Conservation (phyloP, 345 rosid species). For the Raphanus raphanistrum region DNA sequence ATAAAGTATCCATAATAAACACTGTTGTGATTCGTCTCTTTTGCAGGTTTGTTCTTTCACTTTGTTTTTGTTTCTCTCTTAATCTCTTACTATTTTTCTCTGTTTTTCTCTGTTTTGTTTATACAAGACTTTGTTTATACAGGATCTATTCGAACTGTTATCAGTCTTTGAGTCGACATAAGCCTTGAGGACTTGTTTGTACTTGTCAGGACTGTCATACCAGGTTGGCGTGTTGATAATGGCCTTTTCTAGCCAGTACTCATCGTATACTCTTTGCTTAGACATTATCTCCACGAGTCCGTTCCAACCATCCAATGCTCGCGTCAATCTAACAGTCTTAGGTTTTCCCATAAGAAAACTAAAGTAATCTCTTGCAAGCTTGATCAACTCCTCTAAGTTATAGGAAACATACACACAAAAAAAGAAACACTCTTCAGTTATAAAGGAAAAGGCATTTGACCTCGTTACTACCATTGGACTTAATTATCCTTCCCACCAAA, state of each 20-base stretch:
- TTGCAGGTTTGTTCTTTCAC: background rate
- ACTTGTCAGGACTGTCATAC: constrained; percentile 70
- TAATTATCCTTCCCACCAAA: constrained; percentile 54
- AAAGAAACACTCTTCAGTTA: constrained; percentile 37
- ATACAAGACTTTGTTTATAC: background rate
- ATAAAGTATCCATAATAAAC: constrained; percentile 11
- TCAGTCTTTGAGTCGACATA: constrained; percentile 14
- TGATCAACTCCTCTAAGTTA: constrained; percentile 51
- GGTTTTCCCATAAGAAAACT: constrained; percentile 52
- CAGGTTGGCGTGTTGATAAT: constrained; percentile 63
- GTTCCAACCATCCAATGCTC: constrained; percentile 54
- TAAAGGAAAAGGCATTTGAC: constrained; percentile 40
- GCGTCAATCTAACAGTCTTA: constrained; percentile 60
- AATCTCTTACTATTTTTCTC: background rate
- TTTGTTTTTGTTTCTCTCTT: background rate
- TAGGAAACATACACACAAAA: too few species aligned
- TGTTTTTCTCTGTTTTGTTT: background rate
- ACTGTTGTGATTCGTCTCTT: background rate
- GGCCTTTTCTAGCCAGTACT: constrained; percentile 62
- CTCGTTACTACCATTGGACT: too few species aligned
- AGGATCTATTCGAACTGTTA: background rate
- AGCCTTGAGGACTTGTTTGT: constrained; percentile 38
- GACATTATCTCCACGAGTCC: constrained; percentile 37
- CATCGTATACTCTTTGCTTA: constrained; percentile 43
- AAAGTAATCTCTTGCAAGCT: constrained; percentile 67